Evolutionary conservation across 108 stramenopile genomes (phyloP), one percentile per base, ranked within the genome.

Genomic region (Nitzschia sp.): DNA sequence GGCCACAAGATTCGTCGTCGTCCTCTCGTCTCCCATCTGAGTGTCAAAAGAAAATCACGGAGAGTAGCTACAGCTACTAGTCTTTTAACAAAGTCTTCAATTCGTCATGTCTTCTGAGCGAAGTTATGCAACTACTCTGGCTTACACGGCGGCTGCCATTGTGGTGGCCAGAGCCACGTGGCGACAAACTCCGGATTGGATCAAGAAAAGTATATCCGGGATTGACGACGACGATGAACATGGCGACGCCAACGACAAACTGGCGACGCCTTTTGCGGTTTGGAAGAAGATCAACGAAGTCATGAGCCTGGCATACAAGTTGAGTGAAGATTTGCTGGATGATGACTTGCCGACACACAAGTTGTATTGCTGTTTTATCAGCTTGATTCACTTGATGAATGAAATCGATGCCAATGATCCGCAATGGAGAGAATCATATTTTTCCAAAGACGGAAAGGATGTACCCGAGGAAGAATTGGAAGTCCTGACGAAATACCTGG

Each of bases 401-500:
- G 64, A 65, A 25, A 49, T 65, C 18, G 49, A 53, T 33, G 64
- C 64, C 0, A 29, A 48, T 21, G 29, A 49, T 53, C 64, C 64
- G 1, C 48, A 65, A 53, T 65, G 49, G 47, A 13, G 64, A 51
- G 64, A 65, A 18, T 46, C 42, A 0, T 53, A 53, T 48, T 65
- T 53, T 53, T 28, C 47, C 2, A 33, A 65, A 6, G 31, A 65
- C 23, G 64, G 49, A 17, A 28, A 31, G 17, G 48, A 65, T 18
- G 64, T 65, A 1, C 11, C 29, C 1, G 47, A 32, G 19, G 47
- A 51, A 26, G 64, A 84, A 79, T 68, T 84, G 21, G 38, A 67
- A 31, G 77, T 74, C 21, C 38, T 84, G 47, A 33, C 54, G 23
- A 21, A 53, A 46, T 74, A 71, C 61, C 28, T 84, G 15, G 77